Evolutionary conservation across 345 rosid species (phyloP), one percentile per base, ranked within the genome.

Genomic region (Euphorbia pulcherrima): DNA sequence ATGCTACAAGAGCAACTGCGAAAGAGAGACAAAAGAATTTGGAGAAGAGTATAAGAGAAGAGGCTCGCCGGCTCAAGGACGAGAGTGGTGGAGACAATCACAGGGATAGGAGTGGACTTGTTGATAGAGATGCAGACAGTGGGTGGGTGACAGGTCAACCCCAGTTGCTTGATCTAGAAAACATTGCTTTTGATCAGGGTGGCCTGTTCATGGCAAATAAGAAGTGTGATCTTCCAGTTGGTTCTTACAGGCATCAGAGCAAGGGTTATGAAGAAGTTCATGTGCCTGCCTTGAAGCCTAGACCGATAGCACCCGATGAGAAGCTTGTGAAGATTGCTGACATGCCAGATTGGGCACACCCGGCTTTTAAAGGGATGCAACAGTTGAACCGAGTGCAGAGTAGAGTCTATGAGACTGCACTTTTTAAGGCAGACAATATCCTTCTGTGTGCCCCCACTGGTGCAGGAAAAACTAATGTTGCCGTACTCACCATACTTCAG

Each of bases 381-480:
- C 90, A 85, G 78, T 69, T 94, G 86, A 94, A 94, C 79, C 87
- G 96, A 74, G 91, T 94, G 35, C 99, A 94, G 78, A 91, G 96
- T 82, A 88, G 77, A 81, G 96, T 94, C 47, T 94, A 87, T 54
- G 83, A 91, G 30, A 85, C 97, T 71, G 99, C 99, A 0, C 80
- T 91, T 24, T 84, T 82, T 69, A 55, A 77, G 57, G 88, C 96
- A 16, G 95, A 94, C 37, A 91, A 94, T 66, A 72, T 94, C 71
- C 95, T 94, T 60, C 73, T 94, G 60, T 94, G 99, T 82, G 99
- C 99, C 51, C 99, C 99, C 12, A 94, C 97, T 41, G 99, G 99
- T 17, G 95, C 99, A 16, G 99, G 99, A 44, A 91, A 94, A 80
- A 94, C 99, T 53, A 94, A 91, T 72, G 99, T 94, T 71, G 99